A percentile compares a stretch with the other conserved stretches of the same genome.
These are phyloP conservation scores for Trichoderma sp. DNA, from an alignment of 2,329 filamentous ascomycete genomes.

Conservation along the genomic window DNA sequence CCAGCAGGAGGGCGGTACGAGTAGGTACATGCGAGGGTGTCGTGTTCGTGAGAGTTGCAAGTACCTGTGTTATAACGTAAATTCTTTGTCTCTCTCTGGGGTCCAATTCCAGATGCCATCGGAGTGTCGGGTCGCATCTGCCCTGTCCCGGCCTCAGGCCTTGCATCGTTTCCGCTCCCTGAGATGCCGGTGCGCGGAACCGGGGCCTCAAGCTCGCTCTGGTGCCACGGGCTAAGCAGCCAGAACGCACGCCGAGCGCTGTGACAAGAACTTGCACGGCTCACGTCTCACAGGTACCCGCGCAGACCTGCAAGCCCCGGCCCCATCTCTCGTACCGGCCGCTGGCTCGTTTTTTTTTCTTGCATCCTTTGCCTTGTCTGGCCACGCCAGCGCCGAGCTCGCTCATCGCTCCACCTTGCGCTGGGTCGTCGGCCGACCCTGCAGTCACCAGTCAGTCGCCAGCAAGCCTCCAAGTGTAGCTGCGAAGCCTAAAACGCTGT, in stretches of 20 bases:
- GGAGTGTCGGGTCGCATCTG: not conserved
- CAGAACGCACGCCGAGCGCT: not conserved
- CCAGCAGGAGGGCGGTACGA: not conserved
- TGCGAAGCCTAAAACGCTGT: conserved; percentile 16
- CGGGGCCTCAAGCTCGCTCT: not conserved
- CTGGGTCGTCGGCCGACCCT: conserved; percentile 19
- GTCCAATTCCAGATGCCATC: not conserved
- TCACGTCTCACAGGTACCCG: conserved; percentile 19
- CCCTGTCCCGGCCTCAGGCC: not conserved
- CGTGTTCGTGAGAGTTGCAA: not conserved
- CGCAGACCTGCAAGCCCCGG: not conserved
- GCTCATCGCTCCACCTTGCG: conserved; percentile 17
- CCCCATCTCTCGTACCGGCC: conserved; percentile 5
- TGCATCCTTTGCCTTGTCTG: conserved; percentile 7
- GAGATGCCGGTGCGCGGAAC: conserved; percentile 1
- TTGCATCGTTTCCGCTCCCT: not conserved
- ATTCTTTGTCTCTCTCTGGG: not conserved
- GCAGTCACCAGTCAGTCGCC: conserved; percentile 8
- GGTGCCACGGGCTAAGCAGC: conserved; percentile 5
- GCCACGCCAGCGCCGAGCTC: conserved; percentile 19
- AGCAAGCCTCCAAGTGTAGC: not conserved
- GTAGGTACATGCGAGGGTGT: conserved; percentile 5
- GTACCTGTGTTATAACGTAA: not conserved
- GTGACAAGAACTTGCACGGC: not conserved
- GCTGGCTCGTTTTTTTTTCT: not conserved